Evolutionary conservation across 345 rosid genomes (phyloP).

Genomic region (Physaria fendleri): DNA sequence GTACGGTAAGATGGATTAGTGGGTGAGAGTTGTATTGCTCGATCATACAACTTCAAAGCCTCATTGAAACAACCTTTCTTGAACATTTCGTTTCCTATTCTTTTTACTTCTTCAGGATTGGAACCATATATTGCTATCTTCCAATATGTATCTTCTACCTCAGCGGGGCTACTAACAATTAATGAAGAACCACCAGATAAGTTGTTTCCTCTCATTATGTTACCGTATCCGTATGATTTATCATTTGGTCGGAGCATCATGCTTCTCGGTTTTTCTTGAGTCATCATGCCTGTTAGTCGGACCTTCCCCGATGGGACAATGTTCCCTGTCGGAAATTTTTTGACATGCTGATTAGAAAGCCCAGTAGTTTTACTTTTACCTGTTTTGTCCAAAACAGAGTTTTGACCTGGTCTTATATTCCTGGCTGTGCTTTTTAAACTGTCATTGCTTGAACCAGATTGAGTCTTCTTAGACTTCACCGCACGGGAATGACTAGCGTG

Average conservation of each 20-base stretch:
- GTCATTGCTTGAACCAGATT: no score
- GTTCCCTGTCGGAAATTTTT: slow-evolving; percentile 75
- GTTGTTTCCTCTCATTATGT: slow-evolving; percentile 56
- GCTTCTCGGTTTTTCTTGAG: slow-evolving; percentile 39
- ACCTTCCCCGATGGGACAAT: slow-evolving; percentile 78
- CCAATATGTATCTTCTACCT: neutral
- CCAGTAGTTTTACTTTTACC: slow-evolving; percentile 61
- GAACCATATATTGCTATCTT: slow-evolving; percentile 13
- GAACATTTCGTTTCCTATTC: slow-evolving; percentile 70
- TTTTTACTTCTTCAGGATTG: slow-evolving; percentile 74
- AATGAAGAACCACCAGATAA: neutral
- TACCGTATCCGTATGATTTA: slow-evolving; percentile 86
- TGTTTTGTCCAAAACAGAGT: slow-evolving; percentile 43
- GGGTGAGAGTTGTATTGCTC: slow-evolving; percentile 68
- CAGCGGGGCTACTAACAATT: neutral
- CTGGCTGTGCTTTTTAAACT: slow-evolving; percentile 41
- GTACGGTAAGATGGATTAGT: slow-evolving; percentile 60
- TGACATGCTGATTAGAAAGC: no score
- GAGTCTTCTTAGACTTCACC: neutral
- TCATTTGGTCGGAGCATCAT: slow-evolving; percentile 72
- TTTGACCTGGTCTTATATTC: slow-evolving; percentile 20
- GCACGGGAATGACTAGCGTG: slow-evolving; percentile 23
- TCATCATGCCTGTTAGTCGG: slow-evolving; percentile 59
- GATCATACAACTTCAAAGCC: slow-evolving; percentile 76
- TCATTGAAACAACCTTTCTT: slow-evolving; percentile 63